Percentiles rank a stretch among this genome's conserved stretches.
Conservation (phyloP, 2,329 filamentous ascomycete species). For the Xylariaceae sp. region DNA sequence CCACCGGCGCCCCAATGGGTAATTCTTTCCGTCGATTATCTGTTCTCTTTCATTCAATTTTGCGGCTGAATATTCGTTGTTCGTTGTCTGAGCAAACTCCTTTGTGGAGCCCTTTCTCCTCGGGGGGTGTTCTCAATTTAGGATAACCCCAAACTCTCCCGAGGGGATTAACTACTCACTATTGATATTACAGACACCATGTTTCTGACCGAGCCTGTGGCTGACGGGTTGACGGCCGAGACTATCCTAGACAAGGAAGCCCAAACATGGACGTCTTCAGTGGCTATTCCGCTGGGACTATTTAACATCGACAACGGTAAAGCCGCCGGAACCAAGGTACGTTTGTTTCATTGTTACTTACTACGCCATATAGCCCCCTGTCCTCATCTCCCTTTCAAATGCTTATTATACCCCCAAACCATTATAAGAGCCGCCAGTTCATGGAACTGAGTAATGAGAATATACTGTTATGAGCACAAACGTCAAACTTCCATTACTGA, state of each 20-base stretch:
- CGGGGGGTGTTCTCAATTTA: too few species aligned
- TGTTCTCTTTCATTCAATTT: not conserved
- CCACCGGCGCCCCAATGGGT: constrained; percentile 42
- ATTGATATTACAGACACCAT: constrained; percentile 38
- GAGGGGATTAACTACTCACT: not conserved
- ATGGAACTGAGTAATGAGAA: too few species aligned
- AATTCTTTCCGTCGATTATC: not conserved
- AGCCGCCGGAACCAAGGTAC: constrained; percentile 42
- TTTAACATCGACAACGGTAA: constrained; percentile 51
- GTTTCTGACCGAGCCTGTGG: constrained; percentile 43
- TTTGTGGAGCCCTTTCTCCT: too few species aligned
- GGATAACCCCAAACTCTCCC: too few species aligned
- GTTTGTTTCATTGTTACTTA: not conserved
- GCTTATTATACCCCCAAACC: too few species aligned
- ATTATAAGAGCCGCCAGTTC: too few species aligned
- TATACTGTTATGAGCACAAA: not conserved
- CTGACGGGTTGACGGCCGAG: constrained; percentile 45
- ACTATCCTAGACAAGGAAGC: constrained; percentile 43
- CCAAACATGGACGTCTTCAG: constrained; percentile 45
- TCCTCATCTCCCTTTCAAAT: too few species aligned
- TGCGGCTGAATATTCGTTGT: too few species aligned
- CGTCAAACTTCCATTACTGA: not conserved
- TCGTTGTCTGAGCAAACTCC: too few species aligned
- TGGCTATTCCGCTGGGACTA: constrained; percentile 48
- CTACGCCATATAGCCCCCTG: too few species aligned